phyloP scores from a whole-genome alignment of 2,329 filamentous ascomycete species.

The Botrytis medusae region DNA sequence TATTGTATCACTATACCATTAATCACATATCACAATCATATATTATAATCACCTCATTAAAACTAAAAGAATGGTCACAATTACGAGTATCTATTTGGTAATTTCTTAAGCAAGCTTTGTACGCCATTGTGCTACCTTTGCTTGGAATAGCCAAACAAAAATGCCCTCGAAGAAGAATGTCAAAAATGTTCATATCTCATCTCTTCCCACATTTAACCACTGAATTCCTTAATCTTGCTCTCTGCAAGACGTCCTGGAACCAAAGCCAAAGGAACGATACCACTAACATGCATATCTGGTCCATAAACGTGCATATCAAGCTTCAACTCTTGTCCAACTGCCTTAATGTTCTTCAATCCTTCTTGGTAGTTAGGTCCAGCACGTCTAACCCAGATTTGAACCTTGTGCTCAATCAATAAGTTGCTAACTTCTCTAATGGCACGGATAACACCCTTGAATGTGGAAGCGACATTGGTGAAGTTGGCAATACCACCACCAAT shows the following conservation, averaged over 20 bases:
- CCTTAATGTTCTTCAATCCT: constrained; percentile 99
- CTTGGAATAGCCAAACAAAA: constrained; percentile 25
- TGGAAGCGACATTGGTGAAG: constrained; percentile 99
- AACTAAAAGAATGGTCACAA: constrained; percentile 24
- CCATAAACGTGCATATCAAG: constrained; percentile 91
- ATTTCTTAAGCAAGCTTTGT: constrained; percentile 33
- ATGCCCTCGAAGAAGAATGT: constrained; percentile 29
- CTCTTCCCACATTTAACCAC: constrained; percentile 29
- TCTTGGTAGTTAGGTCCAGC: constrained; percentile 99
- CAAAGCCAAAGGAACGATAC: constrained; percentile 92
- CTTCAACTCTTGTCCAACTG: constrained; percentile 87
- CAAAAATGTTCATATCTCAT: constrained; percentile 27
- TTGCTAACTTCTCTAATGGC: constrained; percentile 88
- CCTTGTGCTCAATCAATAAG: constrained; percentile 90
- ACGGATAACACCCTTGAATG: constrained; percentile 99
- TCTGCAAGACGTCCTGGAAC: constrained; percentile 63
- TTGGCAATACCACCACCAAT: constrained; percentile 99
- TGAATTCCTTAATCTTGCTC: constrained; percentile 60
- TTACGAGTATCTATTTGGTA: constrained; percentile 39
- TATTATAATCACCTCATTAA: background rate
- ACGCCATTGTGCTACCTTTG: constrained; percentile 32
- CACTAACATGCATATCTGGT: constrained; percentile 84
- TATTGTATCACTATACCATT: background rate
- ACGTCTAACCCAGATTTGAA: constrained; percentile 91
- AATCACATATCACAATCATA: background rate